Percentiles rank a stretch among this genome's conserved stretches.
phyloP scores from a whole-genome alignment of 2,329 filamentous ascomycete genomes.

The Monosporascus ibericus region DNA sequence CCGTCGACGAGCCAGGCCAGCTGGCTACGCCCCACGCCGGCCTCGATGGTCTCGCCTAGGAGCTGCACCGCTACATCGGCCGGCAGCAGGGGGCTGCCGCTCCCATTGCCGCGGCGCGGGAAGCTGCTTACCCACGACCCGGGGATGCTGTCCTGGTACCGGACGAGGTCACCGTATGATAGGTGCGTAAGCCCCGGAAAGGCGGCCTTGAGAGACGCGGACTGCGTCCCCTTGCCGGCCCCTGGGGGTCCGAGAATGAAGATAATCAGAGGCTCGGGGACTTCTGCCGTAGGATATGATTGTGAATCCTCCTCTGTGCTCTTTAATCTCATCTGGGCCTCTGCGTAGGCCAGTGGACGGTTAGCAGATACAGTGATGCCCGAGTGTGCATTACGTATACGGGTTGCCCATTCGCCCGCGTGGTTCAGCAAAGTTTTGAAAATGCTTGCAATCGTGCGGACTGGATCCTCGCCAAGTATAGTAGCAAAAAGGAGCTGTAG shows the following conservation, averaged over 20 bases:
- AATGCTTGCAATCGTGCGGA: neutral
- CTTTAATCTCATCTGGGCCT: neutral
- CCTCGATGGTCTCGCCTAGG: slow-evolving; percentile 9
- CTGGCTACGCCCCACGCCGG: slow-evolving; percentile 7
- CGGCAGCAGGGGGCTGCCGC: slow-evolving; percentile 8
- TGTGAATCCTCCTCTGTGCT: too few relatives aligned
- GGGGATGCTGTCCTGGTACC: slow-evolving; percentile 11
- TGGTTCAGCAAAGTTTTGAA: neutral
- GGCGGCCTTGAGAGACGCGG: slow-evolving; percentile 4
- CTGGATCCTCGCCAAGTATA: neutral
- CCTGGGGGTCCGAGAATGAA: slow-evolving; percentile 18
- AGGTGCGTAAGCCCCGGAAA: slow-evolving; percentile 14
- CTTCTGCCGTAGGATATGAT: neutral
- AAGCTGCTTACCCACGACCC: slow-evolving; percentile 17
- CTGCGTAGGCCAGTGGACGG: neutral
- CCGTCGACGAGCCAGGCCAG: slow-evolving; percentile 15
- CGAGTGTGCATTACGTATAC: neutral
- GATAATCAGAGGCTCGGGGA: slow-evolving; percentile 9
- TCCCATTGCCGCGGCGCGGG: slow-evolving; percentile 6
- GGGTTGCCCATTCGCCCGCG: neutral
- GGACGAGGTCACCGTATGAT: slow-evolving; percentile 17
- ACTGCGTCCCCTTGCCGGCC: slow-evolving; percentile 18
- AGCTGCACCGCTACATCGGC: slow-evolving; percentile 7
- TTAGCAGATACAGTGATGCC: neutral
- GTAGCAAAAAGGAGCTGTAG: neutral